Percentiles rank a stretch among this genome's conserved stretches.
phyloP scores from a whole-genome alignment of 495 filamentous ascomycete genomes.

The Talaromyces nanjingensis region DNA sequence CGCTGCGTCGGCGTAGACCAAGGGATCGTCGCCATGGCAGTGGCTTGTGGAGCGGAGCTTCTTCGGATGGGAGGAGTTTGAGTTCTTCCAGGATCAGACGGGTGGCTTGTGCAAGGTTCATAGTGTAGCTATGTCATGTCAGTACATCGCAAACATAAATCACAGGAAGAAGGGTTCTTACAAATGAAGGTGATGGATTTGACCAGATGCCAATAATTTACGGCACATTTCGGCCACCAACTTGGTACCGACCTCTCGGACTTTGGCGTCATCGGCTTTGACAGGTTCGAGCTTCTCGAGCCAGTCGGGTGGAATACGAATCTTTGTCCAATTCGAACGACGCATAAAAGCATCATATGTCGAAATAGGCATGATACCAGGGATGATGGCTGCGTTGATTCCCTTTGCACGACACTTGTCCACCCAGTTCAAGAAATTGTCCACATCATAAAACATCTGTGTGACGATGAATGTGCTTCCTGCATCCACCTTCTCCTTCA shows the following conservation, averaged over 20 bases:
- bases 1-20: slow-evolving; percentile 74
- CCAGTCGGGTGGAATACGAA: slow-evolving; percentile 75
- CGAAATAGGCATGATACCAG: slow-evolving; percentile 98
- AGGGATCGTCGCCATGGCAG: slow-evolving; percentile 95
- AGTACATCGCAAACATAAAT: background rate
- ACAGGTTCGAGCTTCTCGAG: slow-evolving; percentile 76
- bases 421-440: slow-evolving; percentile 90
- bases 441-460: slow-evolving; percentile 99
- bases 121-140: slow-evolving; percentile 64
- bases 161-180: slow-evolving; percentile 22
- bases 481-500: slow-evolving; percentile 97
- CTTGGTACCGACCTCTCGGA: slow-evolving; percentile 81
- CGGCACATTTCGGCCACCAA: slow-evolving; percentile 91
- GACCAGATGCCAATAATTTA: slow-evolving; percentile 66
- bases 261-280: slow-evolving; percentile 92
- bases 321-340: slow-evolving; percentile 82
- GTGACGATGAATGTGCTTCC: slow-evolving; percentile 92
- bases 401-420: slow-evolving; percentile 74
- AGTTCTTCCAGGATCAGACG: slow-evolving; percentile 90
- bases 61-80: slow-evolving; percentile 64
- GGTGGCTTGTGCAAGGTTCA: slow-evolving; percentile 95
- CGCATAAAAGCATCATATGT: slow-evolving; percentile 89
- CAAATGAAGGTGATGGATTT: slow-evolving; percentile 86
- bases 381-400: slow-evolving; percentile 85
- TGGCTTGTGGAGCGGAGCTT: slow-evolving; percentile 69